A percentile compares a stretch with the other conserved stretches of the same genome.
Evolutionary conservation across 1,284 basidiomycete species (phyloP).

Genomic region (Mycena sp.): DNA sequence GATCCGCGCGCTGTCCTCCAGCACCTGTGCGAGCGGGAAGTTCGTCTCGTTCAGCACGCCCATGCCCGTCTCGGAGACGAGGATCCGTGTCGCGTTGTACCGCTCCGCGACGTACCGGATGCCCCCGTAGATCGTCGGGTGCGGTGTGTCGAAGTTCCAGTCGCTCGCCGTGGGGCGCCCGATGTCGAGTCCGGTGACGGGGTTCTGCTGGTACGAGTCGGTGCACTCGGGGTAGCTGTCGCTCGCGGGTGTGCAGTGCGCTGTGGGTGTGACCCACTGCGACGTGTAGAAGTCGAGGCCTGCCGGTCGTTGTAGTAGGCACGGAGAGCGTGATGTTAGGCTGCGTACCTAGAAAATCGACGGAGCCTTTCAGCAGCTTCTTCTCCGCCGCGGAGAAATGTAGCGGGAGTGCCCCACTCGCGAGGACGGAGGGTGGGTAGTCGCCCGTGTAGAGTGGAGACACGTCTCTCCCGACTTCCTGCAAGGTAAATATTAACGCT

Average conservation of each 20-base stretch:
- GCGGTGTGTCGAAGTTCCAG: slow-evolving; percentile 31
- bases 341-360: slow-evolving; percentile 26
- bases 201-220: slow-evolving; percentile 24
- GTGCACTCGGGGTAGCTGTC: slow-evolving; percentile 27
- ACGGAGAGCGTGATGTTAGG: background rate
- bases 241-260: slow-evolving; percentile 17
- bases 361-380: slow-evolving; percentile 25
- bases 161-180: slow-evolving; percentile 30
- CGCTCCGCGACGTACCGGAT: slow-evolving; percentile 25
- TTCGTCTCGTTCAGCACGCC: slow-evolving; percentile 30
- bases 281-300: slow-evolving; percentile 31
- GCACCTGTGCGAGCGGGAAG: slow-evolving; percentile 24
- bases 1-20: slow-evolving; percentile 29
- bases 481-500: background rate
- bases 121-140: slow-evolving; percentile 28
- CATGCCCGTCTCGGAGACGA: slow-evolving; percentile 31
- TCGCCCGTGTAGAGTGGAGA: slow-evolving; percentile 29
- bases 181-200: slow-evolving; percentile 22
- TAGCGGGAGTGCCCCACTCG: slow-evolving; percentile 22
- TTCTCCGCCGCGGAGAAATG: slow-evolving; percentile 21
- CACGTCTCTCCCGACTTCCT: slow-evolving; percentile 31
- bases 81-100: slow-evolving; percentile 29
- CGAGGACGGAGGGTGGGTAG: slow-evolving; percentile 25
- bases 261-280: slow-evolving; percentile 27
- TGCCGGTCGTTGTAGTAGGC: background rate